Conservation (phyloP, 1,139 yeast species). For the Blastobotrys aristatus region DNA sequence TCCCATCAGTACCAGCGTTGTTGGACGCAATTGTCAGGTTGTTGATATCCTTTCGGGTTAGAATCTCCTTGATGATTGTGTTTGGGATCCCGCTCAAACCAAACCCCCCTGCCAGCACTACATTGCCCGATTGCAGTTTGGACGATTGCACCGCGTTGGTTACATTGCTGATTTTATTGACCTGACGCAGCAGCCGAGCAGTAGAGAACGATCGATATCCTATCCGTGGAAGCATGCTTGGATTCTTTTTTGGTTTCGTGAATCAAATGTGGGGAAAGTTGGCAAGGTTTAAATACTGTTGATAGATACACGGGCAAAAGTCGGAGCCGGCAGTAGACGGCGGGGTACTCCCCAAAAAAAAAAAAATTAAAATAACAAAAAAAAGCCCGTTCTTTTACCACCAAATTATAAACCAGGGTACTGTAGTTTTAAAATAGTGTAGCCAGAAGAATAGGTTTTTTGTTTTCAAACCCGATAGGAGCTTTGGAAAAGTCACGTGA, state of each 20-base stretch:
- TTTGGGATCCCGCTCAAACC: constrained; percentile 48
- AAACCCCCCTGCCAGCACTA: constrained; percentile 47
- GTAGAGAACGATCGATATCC: constrained; percentile 7
- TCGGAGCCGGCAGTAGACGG: too few species aligned
- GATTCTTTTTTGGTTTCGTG: not conserved
- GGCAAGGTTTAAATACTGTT: too few species aligned
- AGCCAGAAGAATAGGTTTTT: too few species aligned
- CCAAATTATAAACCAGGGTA: too few species aligned
- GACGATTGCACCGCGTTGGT: constrained; percentile 9
- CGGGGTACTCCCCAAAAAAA: too few species aligned
- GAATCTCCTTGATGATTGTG: constrained; percentile 40
- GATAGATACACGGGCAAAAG: too few species aligned
- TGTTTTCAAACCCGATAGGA: too few species aligned
- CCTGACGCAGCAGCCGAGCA: not conserved
- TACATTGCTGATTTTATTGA: constrained; percentile 10
- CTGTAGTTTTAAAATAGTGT: too few species aligned
- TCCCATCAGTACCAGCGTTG: constrained; percentile 47
- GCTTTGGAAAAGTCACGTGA: too few species aligned
- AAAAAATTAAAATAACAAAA: too few species aligned
- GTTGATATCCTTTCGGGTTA: constrained; percentile 31
- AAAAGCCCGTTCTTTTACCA: too few species aligned
- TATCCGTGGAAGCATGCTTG: constrained; percentile 1
- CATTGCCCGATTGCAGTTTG: constrained; percentile 17
- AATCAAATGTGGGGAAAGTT: too few species aligned
- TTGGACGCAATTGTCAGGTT: constrained; percentile 46